A percentile compares a stretch with the other conserved stretches of the same genome.
Evolutionary conservation across 2,329 filamentous ascomycete species (phyloP).

Genomic region (Drechslera avenae): DNA sequence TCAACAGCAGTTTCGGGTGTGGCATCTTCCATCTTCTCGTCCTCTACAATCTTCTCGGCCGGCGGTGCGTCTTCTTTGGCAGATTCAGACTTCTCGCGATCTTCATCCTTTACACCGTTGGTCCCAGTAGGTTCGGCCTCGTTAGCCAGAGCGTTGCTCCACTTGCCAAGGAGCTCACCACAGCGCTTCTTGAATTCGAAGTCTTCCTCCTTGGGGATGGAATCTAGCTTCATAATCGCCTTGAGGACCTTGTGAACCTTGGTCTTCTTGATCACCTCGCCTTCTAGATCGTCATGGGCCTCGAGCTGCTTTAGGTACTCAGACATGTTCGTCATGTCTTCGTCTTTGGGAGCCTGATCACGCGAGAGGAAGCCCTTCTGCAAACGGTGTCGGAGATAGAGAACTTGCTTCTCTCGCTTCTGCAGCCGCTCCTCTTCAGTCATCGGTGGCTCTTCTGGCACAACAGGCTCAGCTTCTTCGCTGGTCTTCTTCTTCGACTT

Average conservation of each 20-base stretch:
- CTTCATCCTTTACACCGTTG: slow-evolving; percentile 45
- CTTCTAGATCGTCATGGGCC: slow-evolving; percentile 78
- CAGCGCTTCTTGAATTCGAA: slow-evolving; percentile 88
- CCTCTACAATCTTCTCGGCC: slow-evolving; percentile 43
- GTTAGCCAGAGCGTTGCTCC: slow-evolving; percentile 74
- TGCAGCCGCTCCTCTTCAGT: slow-evolving; percentile 61
- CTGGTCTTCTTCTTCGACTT: slow-evolving; percentile 59
- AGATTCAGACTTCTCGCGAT: slow-evolving; percentile 48
- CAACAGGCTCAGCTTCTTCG: slow-evolving; percentile 63
- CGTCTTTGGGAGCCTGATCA: slow-evolving; percentile 82
- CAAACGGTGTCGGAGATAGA: slow-evolving; percentile 91
- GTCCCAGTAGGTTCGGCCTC: slow-evolving; percentile 35
- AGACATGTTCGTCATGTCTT: slow-evolving; percentile 80
- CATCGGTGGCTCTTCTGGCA: slow-evolving; percentile 58
- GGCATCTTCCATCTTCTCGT: slow-evolving; percentile 28
- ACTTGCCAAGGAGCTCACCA: slow-evolving; percentile 78
- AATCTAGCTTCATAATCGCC: slow-evolving; percentile 84
- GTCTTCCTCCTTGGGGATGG: slow-evolving; percentile 80
- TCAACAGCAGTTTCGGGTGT: slow-evolving; percentile 25
- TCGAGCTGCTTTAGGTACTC: slow-evolving; percentile 83
- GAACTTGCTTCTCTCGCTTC: slow-evolving; percentile 70
- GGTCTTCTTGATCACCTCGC: slow-evolving; percentile 83
- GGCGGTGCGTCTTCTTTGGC: slow-evolving; percentile 33
- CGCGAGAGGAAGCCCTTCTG: slow-evolving; percentile 91
- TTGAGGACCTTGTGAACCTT: slow-evolving; percentile 99